Base-by-base conservation (phyloP, 2,329 filamentous ascomycete genomes). In the Emydomyces testavorans region DNA sequence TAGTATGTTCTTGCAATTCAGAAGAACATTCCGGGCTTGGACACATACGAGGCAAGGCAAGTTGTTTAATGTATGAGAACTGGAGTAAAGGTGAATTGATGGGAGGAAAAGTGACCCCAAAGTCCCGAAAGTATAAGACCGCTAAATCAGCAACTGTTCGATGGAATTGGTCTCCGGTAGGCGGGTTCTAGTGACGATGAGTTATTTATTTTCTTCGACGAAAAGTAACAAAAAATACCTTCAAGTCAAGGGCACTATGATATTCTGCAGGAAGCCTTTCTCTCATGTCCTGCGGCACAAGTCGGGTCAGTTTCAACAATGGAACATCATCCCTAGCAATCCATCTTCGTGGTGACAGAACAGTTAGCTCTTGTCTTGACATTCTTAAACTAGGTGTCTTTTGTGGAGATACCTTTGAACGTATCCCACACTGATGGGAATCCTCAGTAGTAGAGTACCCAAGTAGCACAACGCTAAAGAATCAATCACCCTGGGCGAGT, bases 391-490 rank as follows among this genome's bases (percentile, higher is more conserved):
- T 11, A 18, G 7, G 1, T 6, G 13, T 16, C 4, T 16, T 18
- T 26, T 5, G 26, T 40, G 13, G 40, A 46, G 57, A 47, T 61
- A 71, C 68, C 61, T 60, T 53, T 74, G 74, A 10, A 96, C 65
- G 54, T 93, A 85, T 8, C 79, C 82, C 6, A 90, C 69, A 18
- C 80, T 79, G n/a, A 85, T 72, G 0, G 89, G 87, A 48, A 92
- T 71, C 48, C 83, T 79, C 56, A 94, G 71, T 21, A 94, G 70
- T 38, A 92, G 58, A 31, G 79, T 79, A 1, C 79, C 89, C 28
- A 95, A 65, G 66, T 95, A 95, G 60, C 85, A 88, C 8, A 94
- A 62, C 1, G 74, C 80, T 45, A 96, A 65, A 0, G 82, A 83
- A 55, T 94, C 89, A 35, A 85, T 68, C 29, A 93, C 68, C 44